Evolutionary conservation across 2,329 filamentous ascomycete species (phyloP).

Genomic region (Myriosclerotinia curreyana): DNA sequence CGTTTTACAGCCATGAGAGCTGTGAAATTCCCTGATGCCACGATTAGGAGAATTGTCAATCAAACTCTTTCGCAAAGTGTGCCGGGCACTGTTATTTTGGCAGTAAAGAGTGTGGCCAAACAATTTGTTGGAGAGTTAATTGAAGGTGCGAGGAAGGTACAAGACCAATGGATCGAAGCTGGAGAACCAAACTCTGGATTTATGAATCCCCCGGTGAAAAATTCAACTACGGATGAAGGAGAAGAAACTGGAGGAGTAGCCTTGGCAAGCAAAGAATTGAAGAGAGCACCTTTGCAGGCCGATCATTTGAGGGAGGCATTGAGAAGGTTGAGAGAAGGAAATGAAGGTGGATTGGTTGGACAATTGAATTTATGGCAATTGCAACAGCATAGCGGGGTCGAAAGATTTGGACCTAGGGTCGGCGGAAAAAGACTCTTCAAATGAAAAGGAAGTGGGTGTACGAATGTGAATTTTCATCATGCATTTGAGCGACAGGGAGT

Average conservation of each 20-base stretch:
- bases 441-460: slow-evolving; percentile 24
- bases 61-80: slow-evolving; percentile 78
- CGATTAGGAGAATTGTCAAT: slow-evolving; percentile 73
- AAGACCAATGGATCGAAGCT: slow-evolving; percentile 65
- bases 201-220: slow-evolving; percentile 43
- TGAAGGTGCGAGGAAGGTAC: slow-evolving; percentile 66
- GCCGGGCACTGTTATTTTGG: slow-evolving; percentile 67
- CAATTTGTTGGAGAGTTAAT: slow-evolving; percentile 75
- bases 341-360: slow-evolving; percentile 59
- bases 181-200: slow-evolving; percentile 57
- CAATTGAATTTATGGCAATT: slow-evolving; percentile 59
- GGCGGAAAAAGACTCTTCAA: slow-evolving; percentile 38
- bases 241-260: slow-evolving; percentile 35
- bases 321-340: slow-evolving; percentile 61
- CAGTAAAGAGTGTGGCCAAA: slow-evolving; percentile 74
- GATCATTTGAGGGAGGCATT: slow-evolving; percentile 74
- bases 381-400: slow-evolving; percentile 57
- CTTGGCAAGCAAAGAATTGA: slow-evolving; percentile 39
- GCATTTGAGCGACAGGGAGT: slow-evolving; percentile 14
- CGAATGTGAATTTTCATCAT: background rate
- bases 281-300: slow-evolving; percentile 61
- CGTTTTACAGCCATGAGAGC: slow-evolving; percentile 70
- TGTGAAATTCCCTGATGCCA: slow-evolving; percentile 64
- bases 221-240: slow-evolving; percentile 22
- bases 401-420: slow-evolving; percentile 48